A percentile compares a stretch with the other conserved stretches of the same genome.
These are phyloP conservation scores for Saccharum hybrid DNA, from an alignment of 202 grass and related monocot species.

Conservation along the genomic window DNA sequence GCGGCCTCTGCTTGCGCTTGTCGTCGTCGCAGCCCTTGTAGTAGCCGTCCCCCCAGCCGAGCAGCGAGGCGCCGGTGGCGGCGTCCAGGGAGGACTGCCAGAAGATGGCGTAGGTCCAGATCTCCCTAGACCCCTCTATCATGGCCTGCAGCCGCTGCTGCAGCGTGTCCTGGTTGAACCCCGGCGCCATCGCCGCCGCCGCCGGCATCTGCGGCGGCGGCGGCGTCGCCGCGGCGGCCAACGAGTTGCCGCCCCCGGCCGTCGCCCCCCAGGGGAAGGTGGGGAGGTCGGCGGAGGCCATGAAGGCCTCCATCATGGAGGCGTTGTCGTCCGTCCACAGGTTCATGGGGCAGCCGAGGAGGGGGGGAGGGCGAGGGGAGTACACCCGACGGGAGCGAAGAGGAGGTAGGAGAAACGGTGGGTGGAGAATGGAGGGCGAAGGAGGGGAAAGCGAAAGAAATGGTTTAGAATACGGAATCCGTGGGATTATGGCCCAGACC, in stretches of 20 bases:
- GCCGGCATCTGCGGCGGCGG: conserved; percentile 25
- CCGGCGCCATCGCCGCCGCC: conserved; percentile 16
- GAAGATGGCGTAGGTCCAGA: conserved; percentile 97
- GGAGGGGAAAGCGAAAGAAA: conserved; percentile 7
- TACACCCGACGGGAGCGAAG: neutral
- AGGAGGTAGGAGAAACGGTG: neutral
- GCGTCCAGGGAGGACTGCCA: conserved; percentile 79
- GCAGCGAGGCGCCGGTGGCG: conserved; percentile 56
- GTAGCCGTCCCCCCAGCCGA: conserved; percentile 91
- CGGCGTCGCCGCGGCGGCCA: neutral
- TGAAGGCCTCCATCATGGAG: conserved; percentile 98
- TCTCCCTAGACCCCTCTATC: conserved; percentile 68
- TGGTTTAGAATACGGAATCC: conserved; percentile 35
- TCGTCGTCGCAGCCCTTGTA: conserved; percentile 89
- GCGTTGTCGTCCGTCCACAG: conserved; percentile 84
- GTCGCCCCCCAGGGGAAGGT: conserved; percentile 53
- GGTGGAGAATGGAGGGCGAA: conserved; percentile 24
- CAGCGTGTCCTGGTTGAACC: conserved; percentile 70
- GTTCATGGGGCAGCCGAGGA: conserved; percentile 59
- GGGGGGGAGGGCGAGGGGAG: neutral
- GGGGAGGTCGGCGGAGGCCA: conserved; percentile 70
- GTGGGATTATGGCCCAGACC: conserved; percentile 1
- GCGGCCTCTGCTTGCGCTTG: conserved; percentile 56
- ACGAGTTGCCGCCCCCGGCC: neutral
- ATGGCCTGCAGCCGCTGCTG: conserved; percentile 81